Percentiles rank a stretch among this genome's conserved stretches.
Evolutionary conservation across 305 asterid species (phyloP).

Genomic region (Fraxinus latifolia): DNA sequence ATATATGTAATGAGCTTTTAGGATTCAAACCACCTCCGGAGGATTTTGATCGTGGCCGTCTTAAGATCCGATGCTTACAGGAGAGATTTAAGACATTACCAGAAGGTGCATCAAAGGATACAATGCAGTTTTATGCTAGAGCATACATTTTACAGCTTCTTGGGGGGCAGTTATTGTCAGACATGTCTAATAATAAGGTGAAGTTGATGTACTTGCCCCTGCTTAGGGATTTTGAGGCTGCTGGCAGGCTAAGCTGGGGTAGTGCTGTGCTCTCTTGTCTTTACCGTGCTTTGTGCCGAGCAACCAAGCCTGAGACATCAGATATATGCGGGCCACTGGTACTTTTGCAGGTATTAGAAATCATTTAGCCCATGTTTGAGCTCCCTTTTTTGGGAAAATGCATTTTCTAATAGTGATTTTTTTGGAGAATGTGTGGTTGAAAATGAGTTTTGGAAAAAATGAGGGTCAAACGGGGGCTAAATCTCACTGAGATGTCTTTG

Average conservation of each 20-base stretch:
- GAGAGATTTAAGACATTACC: constrained; percentile 66
- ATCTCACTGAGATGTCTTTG: background rate
- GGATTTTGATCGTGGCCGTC: constrained; percentile 77
- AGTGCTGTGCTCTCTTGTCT: constrained; percentile 63
- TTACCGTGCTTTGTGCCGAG: constrained; percentile 66
- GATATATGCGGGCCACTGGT: constrained; percentile 75
- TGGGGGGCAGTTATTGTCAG: constrained; percentile 60
- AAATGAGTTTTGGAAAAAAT: background rate
- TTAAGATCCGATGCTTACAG: constrained; percentile 64
- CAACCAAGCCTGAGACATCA: constrained; percentile 59
- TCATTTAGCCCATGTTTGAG: background rate
- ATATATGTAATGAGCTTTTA: constrained; percentile 60
- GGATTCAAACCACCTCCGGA: constrained; percentile 69
- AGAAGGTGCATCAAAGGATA: constrained; percentile 57
- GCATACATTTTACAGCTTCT: constrained; percentile 69
- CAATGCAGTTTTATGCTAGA: constrained; percentile 57
- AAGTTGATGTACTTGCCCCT: constrained; percentile 66
- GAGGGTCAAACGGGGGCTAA: background rate
- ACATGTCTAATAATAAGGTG: constrained; percentile 66
- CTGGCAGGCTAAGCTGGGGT: constrained; percentile 71
- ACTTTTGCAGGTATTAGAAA: constrained; percentile 54
- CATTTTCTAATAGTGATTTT: background rate
- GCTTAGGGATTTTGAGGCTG: constrained; percentile 59
- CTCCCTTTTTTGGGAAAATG: background rate
- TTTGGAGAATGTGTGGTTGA: background rate